phyloP scores from a whole-genome alignment of 177 flowering plant species.

The Telopea speciosissima region DNA sequence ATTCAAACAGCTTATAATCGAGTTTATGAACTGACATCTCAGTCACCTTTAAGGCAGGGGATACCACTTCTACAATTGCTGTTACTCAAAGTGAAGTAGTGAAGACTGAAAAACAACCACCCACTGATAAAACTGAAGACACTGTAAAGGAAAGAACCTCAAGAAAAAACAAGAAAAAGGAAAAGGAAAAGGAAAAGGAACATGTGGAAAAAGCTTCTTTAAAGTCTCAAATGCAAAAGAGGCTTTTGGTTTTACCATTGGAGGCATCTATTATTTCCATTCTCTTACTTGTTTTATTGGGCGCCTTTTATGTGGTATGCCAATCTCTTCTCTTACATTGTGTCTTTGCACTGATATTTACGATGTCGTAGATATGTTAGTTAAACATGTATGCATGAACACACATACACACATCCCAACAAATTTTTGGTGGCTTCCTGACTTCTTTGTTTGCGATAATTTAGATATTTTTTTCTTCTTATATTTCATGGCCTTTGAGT shows the following conservation, averaged over 20 bases:
- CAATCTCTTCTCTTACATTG: constrained; percentile 3
- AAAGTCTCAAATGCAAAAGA: constrained; percentile 47
- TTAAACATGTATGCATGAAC: too few species aligned
- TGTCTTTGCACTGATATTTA: background rate
- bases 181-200: constrained; percentile 89
- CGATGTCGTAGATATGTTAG: background rate
- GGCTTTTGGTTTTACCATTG: constrained; percentile 76
- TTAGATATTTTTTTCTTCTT: background rate
- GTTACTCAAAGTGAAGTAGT: constrained; percentile 35
- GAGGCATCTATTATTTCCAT: constrained; percentile 69
- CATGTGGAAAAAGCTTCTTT: constrained; percentile 42
- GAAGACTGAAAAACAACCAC: constrained; percentile 27
- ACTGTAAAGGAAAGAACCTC: constrained; percentile 56
- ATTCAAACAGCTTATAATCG: background rate
- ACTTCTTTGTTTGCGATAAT: background rate
- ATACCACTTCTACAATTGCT: constrained; percentile 29
- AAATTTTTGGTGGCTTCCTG: too few species aligned
- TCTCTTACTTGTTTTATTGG: constrained; percentile 71
- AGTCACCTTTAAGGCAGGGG: constrained; percentile 58
- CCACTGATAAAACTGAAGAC: constrained; percentile 50
- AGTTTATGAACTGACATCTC: constrained; percentile 14
- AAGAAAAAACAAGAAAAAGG: constrained; percentile 65
- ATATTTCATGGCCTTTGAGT: constrained; percentile 1
- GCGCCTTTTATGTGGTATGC: constrained; percentile 94
- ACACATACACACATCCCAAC: too few species aligned